Evolutionary conservation across 495 filamentous ascomycete genomes (phyloP).

Genomic region (Tuber brumale): DNA sequence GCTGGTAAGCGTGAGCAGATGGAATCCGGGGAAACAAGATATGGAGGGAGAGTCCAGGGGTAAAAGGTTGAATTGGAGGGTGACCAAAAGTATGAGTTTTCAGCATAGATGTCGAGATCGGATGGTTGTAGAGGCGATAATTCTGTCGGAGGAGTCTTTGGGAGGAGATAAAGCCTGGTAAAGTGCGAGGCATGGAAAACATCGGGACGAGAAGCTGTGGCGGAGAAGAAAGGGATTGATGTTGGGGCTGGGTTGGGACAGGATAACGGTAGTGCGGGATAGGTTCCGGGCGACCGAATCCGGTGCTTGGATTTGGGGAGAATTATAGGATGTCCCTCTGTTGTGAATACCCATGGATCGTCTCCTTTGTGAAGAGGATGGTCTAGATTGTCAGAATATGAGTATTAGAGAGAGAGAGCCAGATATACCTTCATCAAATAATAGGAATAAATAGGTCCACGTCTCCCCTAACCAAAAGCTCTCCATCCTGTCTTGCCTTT

Average conservation of each 20-base stretch:
- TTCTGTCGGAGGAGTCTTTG: constrained; percentile 49
- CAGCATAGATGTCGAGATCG: constrained; percentile 35
- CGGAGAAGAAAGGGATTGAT: constrained; percentile 62
- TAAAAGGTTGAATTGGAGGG: constrained; percentile 73
- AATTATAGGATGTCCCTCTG: constrained; percentile 88
- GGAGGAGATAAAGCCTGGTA: constrained; percentile 71
- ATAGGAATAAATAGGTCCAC: constrained; percentile 84
- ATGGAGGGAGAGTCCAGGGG: constrained; percentile 79
- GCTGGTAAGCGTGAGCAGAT: constrained; percentile 58
- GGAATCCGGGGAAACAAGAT: constrained; percentile 66
- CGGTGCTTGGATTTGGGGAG: constrained; percentile 51
- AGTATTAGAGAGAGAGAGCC: background rate
- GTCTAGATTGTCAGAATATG: constrained; percentile 44
- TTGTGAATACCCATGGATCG: constrained; percentile 84
- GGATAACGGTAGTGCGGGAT: constrained; percentile 55
- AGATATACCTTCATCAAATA: constrained; percentile 57
- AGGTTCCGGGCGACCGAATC: constrained; percentile 52
- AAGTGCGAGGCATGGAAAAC: constrained; percentile 86
- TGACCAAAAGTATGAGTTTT: constrained; percentile 46
- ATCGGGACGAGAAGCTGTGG: constrained; percentile 75
- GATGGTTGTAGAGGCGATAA: constrained; percentile 30
- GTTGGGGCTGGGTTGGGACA: constrained; percentile 51
- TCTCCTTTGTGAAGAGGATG: constrained; percentile 86
- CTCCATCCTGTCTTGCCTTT: constrained; percentile 93
- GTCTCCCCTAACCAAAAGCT: constrained; percentile 98